These are phyloP conservation scores for Thermomucor indicae-seudaticae DNA, from an alignment of 371 early-diverging fungal genomes.

Conservation along the genomic window DNA sequence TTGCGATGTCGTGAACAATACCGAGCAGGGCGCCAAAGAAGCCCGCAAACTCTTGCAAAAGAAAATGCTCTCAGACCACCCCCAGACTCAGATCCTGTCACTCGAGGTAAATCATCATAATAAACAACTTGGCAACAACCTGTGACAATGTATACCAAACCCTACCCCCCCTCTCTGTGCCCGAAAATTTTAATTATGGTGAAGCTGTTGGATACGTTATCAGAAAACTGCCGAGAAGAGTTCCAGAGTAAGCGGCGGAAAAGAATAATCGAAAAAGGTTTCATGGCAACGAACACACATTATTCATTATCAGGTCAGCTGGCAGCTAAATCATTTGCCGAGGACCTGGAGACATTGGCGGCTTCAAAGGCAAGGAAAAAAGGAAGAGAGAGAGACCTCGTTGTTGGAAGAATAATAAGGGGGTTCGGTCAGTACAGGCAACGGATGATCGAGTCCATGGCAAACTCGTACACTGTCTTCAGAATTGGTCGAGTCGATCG, in stretches of 20 bases:
- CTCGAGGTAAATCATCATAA: conserved; percentile 37
- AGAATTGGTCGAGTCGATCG: conserved; percentile 26
- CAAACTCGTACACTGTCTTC: conserved; percentile 31
- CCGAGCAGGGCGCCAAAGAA: conserved; percentile 45
- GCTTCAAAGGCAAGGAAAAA: conserved; percentile 21
- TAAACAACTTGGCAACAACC: no score
- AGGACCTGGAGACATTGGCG: conserved; percentile 32
- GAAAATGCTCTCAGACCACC: conserved; percentile 30
- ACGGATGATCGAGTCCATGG: conserved; percentile 33
- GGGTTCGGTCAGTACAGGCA: conserved; percentile 6
- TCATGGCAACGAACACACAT: no score
- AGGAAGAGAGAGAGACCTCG: not conserved
- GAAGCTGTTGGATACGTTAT: conserved; percentile 38
- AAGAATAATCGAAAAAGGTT: not conserved
- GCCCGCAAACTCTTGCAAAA: conserved; percentile 48
- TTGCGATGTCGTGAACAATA: conserved; percentile 34
- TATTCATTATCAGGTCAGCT: conserved; percentile 19
- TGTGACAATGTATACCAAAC: not conserved
- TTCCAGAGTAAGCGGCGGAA: conserved; percentile 12
- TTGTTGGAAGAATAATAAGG: not conserved
- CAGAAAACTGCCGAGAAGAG: conserved; percentile 36
- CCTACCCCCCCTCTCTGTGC: not conserved
- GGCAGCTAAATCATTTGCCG: conserved; percentile 39
- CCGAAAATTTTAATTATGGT: not conserved
- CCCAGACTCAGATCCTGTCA: conserved; percentile 30